These are phyloP conservation scores for Rutstroemia sydowiana DNA, from an alignment of 2,329 filamentous ascomycete species.

Conservation along the genomic window DNA sequence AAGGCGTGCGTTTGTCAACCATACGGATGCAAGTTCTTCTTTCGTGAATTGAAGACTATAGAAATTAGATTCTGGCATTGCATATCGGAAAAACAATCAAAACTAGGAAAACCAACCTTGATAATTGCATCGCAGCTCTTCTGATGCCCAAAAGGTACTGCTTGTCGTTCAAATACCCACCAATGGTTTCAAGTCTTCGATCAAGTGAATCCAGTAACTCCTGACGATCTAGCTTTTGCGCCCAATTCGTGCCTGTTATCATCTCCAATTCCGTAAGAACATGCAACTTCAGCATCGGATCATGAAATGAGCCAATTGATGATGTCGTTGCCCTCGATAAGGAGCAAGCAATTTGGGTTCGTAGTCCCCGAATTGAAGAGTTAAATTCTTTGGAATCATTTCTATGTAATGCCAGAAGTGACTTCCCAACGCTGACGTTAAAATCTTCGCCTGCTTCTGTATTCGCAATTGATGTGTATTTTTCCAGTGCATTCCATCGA, in stretches of 20 bases:
- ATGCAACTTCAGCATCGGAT: conserved; percentile 79
- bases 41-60: conserved; percentile 49
- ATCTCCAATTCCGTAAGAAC: conserved; percentile 81
- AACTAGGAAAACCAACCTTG: conserved; percentile 43
- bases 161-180: conserved; percentile 85
- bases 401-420: conserved; percentile 52
- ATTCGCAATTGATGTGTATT: conserved; percentile 51
- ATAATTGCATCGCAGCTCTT: conserved; percentile 78
- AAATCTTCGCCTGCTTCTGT: conserved; percentile 54
- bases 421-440: conserved; percentile 70
- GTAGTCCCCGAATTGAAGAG: conserved; percentile 53
- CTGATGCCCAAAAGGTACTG: conserved; percentile 85
- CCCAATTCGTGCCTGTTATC: conserved; percentile 47
- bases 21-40: conserved; percentile 71
- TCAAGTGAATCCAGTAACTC: conserved; percentile 50
- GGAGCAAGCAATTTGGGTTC: conserved; percentile 62
- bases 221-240: conserved; percentile 23
- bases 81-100: background rate
- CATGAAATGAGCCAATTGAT: conserved; percentile 78
- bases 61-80: conserved; percentile 25
- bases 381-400: conserved; percentile 45
- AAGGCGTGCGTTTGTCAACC: conserved; percentile 78
- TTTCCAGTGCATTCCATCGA: conserved; percentile 68
- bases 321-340: conserved; percentile 71
- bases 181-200: conserved; percentile 78